Percentiles rank a stretch among this genome's conserved stretches.
These are phyloP conservation scores for Entomophthora muscae DNA, from an alignment of 371 early-diverging fungal genomes.

Conservation along the genomic window DNA sequence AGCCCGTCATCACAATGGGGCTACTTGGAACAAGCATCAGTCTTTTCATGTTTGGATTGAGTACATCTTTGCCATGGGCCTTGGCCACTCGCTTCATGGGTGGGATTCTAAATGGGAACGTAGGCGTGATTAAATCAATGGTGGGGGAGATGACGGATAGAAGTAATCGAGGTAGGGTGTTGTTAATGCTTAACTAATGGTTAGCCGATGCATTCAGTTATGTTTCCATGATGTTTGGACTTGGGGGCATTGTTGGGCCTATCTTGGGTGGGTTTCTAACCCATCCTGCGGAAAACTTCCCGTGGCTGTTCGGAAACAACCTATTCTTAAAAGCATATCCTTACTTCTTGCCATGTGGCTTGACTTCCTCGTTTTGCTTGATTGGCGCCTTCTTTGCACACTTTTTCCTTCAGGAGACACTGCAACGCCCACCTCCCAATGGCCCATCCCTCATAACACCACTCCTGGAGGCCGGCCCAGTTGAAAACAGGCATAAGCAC, in stretches of 20 bases:
- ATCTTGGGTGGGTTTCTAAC: constrained; percentile 61
- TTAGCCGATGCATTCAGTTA: constrained; percentile 9
- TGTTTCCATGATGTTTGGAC: constrained; percentile 8
- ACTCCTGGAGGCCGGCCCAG: no score
- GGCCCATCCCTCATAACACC: no score
- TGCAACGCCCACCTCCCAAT: no score
- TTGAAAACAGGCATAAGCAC: no score
- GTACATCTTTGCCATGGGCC: constrained; percentile 43
- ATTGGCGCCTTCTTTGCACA: constrained; percentile 42
- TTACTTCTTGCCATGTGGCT: constrained; percentile 68
- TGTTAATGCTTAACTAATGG: background rate
- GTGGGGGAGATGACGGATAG: constrained; percentile 67
- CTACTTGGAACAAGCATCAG: constrained; percentile 50
- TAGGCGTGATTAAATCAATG: constrained; percentile 66
- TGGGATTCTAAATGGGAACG: constrained; percentile 65
- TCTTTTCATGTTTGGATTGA: constrained; percentile 57
- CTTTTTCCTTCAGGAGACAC: constrained; percentile 58
- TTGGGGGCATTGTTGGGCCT: constrained; percentile 31
- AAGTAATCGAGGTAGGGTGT: constrained; percentile 38
- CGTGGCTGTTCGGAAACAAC: constrained; percentile 40
- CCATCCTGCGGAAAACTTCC: constrained; percentile 48
- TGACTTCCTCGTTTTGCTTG: constrained; percentile 35
- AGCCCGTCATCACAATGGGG: constrained; percentile 63
- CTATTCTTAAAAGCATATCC: constrained; percentile 46
- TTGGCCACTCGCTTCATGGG: constrained; percentile 38